A percentile compares a stretch with the other conserved stretches of the same genome.
Conservation (phyloP, 768 basidiomycete genomes). For the Tricholoma matsutake region DNA sequence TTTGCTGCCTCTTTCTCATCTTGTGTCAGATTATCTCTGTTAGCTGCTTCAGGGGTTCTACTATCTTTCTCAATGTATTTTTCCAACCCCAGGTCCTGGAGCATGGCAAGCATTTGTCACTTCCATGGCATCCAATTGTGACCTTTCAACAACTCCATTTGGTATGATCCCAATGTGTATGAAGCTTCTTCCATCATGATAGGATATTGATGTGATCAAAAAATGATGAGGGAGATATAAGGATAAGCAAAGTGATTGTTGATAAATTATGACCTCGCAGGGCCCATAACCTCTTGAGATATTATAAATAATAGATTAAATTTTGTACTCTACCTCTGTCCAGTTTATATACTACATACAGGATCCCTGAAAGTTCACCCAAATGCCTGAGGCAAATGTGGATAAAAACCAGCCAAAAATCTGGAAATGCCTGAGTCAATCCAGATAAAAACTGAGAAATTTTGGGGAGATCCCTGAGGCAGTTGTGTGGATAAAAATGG, state of each 20-base stretch:
- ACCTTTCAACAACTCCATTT: not conserved
- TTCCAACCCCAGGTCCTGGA: not conserved
- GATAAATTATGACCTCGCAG: not conserved
- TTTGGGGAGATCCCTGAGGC: no score
- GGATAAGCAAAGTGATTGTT: not conserved
- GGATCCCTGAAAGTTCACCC: no score
- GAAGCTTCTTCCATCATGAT: not conserved
- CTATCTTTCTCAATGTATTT: not conserved
- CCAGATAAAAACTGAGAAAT: no score
- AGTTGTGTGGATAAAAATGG: no score
- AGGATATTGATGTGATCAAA: not conserved
- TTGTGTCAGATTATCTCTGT: not conserved
- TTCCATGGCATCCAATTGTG: no score
- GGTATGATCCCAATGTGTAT: not conserved
- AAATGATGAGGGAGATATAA: not conserved
- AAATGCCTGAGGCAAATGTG: no score
- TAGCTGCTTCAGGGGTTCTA: not conserved
- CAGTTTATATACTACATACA: no score
- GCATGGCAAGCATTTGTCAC: not conserved
- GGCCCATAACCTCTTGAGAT: not conserved
- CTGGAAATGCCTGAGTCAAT: no score
- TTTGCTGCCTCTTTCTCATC: not conserved
- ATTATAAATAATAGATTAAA: no score
- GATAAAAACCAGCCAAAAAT: no score
- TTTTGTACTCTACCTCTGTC: no score